phyloP scores from a whole-genome alignment of 2,329 filamentous ascomycete species.

The Aspergillus intermedius region DNA sequence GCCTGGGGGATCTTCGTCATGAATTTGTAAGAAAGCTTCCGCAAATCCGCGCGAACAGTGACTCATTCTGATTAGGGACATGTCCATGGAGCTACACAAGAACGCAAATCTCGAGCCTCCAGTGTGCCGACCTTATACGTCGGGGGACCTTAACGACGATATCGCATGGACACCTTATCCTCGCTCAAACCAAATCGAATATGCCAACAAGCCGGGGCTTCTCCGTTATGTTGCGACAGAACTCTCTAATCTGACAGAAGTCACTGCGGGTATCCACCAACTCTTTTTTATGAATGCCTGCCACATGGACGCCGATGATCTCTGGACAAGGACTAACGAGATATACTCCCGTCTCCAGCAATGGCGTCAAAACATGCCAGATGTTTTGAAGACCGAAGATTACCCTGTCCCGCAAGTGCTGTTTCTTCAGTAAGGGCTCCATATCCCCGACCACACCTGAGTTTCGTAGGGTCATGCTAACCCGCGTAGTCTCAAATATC shows the following conservation, averaged over 20 bases:
- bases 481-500: conserved; percentile 20
- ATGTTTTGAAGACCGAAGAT: conserved; percentile 9
- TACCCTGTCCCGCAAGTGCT: conserved; percentile 21
- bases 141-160: conserved; percentile 9
- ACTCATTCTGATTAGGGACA: conserved; percentile 15
- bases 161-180: conserved; percentile 29
- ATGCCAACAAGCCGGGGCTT: conserved; percentile 17
- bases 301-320: conserved; percentile 6
- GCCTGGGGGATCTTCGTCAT: conserved; percentile 27
- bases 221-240: conserved; percentile 20
- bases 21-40: conserved; percentile 17
- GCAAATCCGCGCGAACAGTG: background rate
- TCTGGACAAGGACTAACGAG: conserved; percentile 12
- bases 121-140: conserved; percentile 7
- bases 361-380: conserved; percentile 18
- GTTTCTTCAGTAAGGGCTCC: conserved; percentile 22
- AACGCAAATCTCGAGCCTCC: conserved; percentile 15
- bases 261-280: conserved; percentile 17
- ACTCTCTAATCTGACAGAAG: conserved; percentile 16
- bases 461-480: conserved; percentile 5
- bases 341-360: conserved; percentile 17
- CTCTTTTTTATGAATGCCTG: conserved; percentile 18
- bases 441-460: background rate
- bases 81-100: conserved; percentile 21
- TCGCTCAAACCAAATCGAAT: conserved; percentile 22